Conservation (phyloP, 441 rosid genomes). For the Kokia cookei region DNA sequence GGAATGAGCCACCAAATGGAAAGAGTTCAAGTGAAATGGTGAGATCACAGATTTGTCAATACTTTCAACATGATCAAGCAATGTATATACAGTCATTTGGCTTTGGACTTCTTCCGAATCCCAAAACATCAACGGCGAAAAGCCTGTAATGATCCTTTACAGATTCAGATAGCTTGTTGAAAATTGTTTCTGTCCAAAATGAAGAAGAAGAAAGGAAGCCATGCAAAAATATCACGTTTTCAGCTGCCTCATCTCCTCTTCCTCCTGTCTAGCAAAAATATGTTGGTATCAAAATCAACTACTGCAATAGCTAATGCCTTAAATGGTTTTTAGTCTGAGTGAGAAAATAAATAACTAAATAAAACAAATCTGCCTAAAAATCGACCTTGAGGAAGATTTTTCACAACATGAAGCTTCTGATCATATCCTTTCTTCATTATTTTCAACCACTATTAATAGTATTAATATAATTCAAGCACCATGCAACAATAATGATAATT, state of each 20-base stretch:
- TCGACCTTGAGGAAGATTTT: slow-evolving; percentile 48
- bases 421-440: slow-evolving; percentile 1
- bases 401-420: slow-evolving; percentile 47
- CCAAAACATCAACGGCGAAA: slow-evolving; percentile 70
- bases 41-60: slow-evolving; percentile 62
- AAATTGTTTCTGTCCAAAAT: slow-evolving; percentile 69
- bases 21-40: slow-evolving; percentile 42
- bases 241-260: slow-evolving; percentile 20
- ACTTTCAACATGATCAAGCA: slow-evolving; percentile 60
- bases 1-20: slow-evolving; percentile 79
- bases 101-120: slow-evolving; percentile 83
- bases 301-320: too few species aligned
- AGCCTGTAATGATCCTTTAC: slow-evolving; percentile 25
- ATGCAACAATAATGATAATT: too few species aligned
- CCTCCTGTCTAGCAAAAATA: slow-evolving; percentile 18
- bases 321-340: too few species aligned
- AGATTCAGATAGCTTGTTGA: slow-evolving; percentile 36
- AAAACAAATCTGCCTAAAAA: not conserved
- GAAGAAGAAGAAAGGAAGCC: slow-evolving; percentile 71
- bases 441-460: too few species aligned
- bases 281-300: not conserved
- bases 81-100: slow-evolving; percentile 54
- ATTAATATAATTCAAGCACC: too few species aligned
- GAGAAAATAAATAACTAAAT: too few species aligned
- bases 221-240: slow-evolving; percentile 73